Base-by-base conservation (phyloP, 177 flowering plant genomes). In the Vitis hybrid region DNA sequence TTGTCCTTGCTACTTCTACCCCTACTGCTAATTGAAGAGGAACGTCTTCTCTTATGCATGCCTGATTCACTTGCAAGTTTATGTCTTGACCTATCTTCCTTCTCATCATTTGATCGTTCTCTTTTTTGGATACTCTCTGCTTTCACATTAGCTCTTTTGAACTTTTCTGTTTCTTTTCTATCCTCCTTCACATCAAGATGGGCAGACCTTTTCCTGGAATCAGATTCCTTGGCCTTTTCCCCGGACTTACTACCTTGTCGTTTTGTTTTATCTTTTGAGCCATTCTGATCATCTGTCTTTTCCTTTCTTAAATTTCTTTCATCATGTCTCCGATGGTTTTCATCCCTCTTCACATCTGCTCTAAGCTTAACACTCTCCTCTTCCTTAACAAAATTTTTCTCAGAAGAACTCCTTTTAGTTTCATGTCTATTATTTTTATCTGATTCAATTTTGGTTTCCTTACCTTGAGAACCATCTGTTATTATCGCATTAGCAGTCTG, bases 11-110 rank as follows among this genome's bases (percentile, higher is more conserved):
- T 79, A 68, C 68, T 80, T 83, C 85, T 87, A 59, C 78, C 89
- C 78, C 87, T 82, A 76, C 83, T 81, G 67, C 81, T 69, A 76
- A 61, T 68, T 49, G 97, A 85, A 63, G 96, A 78, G 27, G 95
- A 91, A 52, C 77, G 89, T 3, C 75, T 84, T 74, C 87, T 86
- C 79, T 91, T 93, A 73, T 85, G 86, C 65, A 80, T 83, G 83
- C 82, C 71, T 2, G 84, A 76, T 55, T 86, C 90, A 67, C 78
- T 82, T 48, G 71, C 51, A 76, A 11, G 65, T 70, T 77, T 85
- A 65, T 84, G 85, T 73, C 88, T 82, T 46, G 86, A 80, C 76
- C 81, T 82, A 54, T 83, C 94, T 55, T 73, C 89, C 67, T 77
- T 88, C 61, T 82, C 88, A 69, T 87, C 86, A 70, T 80, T 85